Evolutionary conservation across 805 yeast genomes (phyloP).

Genomic region (Myxozyma geophila): DNA sequence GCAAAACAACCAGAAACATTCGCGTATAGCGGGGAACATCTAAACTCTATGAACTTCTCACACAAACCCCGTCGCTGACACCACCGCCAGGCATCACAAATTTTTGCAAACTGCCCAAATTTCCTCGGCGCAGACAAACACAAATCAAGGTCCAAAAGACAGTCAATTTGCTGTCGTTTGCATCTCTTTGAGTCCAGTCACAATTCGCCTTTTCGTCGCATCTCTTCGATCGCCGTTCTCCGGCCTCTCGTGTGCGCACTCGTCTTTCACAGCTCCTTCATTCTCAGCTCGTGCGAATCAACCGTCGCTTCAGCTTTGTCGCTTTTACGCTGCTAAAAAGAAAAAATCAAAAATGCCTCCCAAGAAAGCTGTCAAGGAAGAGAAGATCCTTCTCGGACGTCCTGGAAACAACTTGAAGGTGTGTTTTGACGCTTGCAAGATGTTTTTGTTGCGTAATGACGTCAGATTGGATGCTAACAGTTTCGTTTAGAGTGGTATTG

Average conservation of each 20-base stretch:
- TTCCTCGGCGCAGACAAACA: too few species aligned
- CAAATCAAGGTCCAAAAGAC: neutral
- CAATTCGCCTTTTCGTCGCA: neutral
- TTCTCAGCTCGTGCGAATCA: neutral
- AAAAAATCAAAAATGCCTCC: constrained; percentile 63
- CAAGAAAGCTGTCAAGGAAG: constrained; percentile 70
- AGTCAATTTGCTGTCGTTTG: neutral
- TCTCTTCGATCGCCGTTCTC: constrained; percentile 3
- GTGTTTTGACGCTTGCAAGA: neutral
- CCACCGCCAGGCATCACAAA: neutral
- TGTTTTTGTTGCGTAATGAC: neutral
- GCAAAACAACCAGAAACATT: neutral
- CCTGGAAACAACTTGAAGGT: constrained; percentile 74
- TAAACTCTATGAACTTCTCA: neutral
- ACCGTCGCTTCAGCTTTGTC: neutral
- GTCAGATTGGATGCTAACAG: neutral
- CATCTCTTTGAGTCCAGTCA: neutral
- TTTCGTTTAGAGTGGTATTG: constrained; percentile 67
- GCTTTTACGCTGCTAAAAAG: constrained; percentile 28
- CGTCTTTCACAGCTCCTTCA: neutral
- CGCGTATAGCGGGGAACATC: neutral
- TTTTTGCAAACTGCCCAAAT: neutral
- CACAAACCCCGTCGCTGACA: constrained; percentile 3
- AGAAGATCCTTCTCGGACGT: constrained; percentile 79
- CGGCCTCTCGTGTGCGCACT: constrained; percentile 6